Evolutionary conservation across 148 eudicot species (phyloP).

Genomic region (Dianthus caryophyllus): DNA sequence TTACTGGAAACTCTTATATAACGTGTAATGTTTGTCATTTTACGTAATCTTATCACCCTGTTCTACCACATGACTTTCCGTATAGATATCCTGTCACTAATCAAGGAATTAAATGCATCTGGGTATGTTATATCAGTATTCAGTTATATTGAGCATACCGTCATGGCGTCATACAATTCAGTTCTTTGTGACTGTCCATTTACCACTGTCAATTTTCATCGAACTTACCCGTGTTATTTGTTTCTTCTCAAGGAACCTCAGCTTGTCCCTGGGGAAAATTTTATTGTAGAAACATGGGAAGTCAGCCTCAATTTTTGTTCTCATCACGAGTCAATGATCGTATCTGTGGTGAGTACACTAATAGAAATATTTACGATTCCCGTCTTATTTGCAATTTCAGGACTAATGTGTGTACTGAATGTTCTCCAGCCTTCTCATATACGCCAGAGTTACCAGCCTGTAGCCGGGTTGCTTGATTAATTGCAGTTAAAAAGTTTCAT

Average conservation of each 20-base stretch:
- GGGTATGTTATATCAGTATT: no score
- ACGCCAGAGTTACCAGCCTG: neutral
- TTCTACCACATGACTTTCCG: neutral
- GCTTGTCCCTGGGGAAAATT: constrained; percentile 83
- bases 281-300: constrained; percentile 77
- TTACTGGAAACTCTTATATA: neutral
- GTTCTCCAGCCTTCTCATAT: neutral
- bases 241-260: constrained; percentile 56
- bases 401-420: neutral
- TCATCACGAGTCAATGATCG: constrained; percentile 88
- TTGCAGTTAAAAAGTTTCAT: neutral
- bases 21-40: no score
- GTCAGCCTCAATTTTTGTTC: constrained; percentile 70
- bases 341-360: constrained; percentile 65
- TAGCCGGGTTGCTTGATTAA: neutral
- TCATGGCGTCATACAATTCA: neutral
- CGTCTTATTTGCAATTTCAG: neutral
- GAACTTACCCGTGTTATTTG: constrained; percentile 2
- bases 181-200: constrained; percentile 3
- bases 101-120: neutral
- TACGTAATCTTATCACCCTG: no score
- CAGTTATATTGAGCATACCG: no score
- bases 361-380: neutral
- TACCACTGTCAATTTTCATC: neutral
- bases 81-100: neutral